Conservation (phyloP, 306 rosid genomes). For the Pterocarpus santalinus region DNA sequence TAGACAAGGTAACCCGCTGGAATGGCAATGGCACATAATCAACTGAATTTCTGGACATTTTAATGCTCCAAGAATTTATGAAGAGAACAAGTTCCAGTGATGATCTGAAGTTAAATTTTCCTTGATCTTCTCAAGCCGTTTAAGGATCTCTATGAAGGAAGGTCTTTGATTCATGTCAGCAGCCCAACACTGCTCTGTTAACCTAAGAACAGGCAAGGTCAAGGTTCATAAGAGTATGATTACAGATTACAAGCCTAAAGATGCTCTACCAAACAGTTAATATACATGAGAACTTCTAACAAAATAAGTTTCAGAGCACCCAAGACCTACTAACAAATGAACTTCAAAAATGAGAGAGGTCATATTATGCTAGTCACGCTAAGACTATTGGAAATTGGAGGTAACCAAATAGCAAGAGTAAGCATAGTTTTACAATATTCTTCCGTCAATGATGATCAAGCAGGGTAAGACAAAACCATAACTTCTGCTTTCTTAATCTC, state of each 20-base stretch:
- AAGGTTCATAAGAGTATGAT: conserved; percentile 12
- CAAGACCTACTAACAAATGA: conserved; percentile 5
- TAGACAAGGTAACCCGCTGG: conserved; percentile 5
- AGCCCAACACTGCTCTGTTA: conserved; percentile 83
- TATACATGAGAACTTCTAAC: not conserved
- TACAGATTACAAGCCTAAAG: conserved; percentile 1
- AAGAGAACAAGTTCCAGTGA: conserved; percentile 73
- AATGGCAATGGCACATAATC: conserved; percentile 39
- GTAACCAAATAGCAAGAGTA: not conserved
- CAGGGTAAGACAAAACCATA: conserved; percentile 13
- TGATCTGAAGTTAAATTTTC: conserved; percentile 75
- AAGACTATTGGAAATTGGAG: not conserved
- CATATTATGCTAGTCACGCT: conserved; percentile 28
- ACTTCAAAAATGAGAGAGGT: conserved; percentile 8
- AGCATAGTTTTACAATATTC: not conserved
- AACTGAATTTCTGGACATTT: conserved; percentile 35
- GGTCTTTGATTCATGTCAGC: conserved; percentile 80
- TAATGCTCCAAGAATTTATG: conserved; percentile 48
- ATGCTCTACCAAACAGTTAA: not conserved
- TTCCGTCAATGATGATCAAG: not conserved
- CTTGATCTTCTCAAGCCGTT: conserved; percentile 79
- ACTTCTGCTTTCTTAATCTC: not conserved
- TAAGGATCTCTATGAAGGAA: conserved; percentile 84
- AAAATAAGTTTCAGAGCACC: conserved; percentile 6
- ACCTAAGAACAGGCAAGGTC: conserved; percentile 55